Conservation (phyloP, 768 basidiomycete genomes). For the Tricholoma bakamatsutake region DNA sequence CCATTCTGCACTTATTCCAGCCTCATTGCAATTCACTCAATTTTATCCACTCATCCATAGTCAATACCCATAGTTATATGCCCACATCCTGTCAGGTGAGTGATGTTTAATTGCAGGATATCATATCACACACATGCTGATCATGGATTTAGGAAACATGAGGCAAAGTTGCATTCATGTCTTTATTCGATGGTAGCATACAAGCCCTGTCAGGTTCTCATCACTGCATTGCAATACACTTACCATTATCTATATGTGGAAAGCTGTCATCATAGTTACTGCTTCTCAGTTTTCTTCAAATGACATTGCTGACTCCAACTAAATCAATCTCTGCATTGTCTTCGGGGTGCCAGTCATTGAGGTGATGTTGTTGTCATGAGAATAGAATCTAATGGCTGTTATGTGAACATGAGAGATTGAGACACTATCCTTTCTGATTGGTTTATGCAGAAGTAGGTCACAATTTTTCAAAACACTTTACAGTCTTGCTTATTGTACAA, state of each 20-base stretch:
- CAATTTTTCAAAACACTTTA: not conserved
- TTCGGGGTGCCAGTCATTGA: not conserved
- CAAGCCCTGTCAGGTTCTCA: not conserved
- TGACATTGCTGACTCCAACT: not conserved
- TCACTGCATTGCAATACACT: not conserved
- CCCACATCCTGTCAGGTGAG: not conserved
- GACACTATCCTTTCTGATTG: constrained; percentile 2
- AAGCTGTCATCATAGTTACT: not conserved
- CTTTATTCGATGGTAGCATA: not conserved
- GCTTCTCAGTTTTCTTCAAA: constrained; percentile 1
- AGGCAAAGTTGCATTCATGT: not conserved
- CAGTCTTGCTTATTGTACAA: not conserved
- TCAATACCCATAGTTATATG: not conserved
- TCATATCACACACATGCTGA: not conserved
- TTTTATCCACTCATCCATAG: not conserved
- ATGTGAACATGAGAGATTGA: constrained; percentile 1
- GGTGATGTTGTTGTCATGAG: not conserved
- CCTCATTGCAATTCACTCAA: not conserved
- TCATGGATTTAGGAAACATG: not conserved
- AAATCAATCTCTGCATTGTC: not conserved
- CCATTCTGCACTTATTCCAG: not conserved
- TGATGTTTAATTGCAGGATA: not conserved
- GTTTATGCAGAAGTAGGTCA: not conserved
- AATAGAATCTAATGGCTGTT: not conserved
- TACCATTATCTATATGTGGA: not conserved